Base-by-base conservation (phyloP, 176 grass and related monocot species). In the Canna indica region DNA sequence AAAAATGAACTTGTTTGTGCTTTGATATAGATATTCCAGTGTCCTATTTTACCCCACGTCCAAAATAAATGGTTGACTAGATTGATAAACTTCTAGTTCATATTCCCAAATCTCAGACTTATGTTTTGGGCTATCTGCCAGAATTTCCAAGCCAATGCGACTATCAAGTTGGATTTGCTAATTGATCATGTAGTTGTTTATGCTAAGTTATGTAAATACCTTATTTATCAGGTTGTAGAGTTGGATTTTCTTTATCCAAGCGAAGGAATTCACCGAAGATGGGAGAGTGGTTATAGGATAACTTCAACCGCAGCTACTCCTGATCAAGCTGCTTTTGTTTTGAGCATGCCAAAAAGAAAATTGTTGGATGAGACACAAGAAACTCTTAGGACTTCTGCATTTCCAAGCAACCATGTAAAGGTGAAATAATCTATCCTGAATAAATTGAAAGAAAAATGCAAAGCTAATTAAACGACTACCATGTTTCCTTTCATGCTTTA, bases 351-450 rank as follows among this genome's bases (percentile, higher is more conserved):
- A 33, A 96, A 85, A 80, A 91, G 83, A 84, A 96, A 96, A 67
- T 73, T 91, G 68, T 74, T 78, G 70, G 92, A 96, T 12, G 92
- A 91, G 81, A 96, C 92, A 69, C 92, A 96, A 68, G 92, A 96
- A 85, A 96, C 92, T 67, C 88, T 91, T 69, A 78, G 92, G 72
- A 96, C 92, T 39, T 96, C 88, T 68, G 83, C 88, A 59, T 96
- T 96, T 78, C 92, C 92, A 71, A 96, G 92, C 79, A 96, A 91
- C 78, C 92, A 96, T 77, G 92, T 96, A 36, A 96, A 96, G 92
- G 92, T 96, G 87, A 73, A 47, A 54, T 32, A 32, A 47, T 83
- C 0, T 53, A 25, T 47, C 12, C 47, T 60, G 27, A 38, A 38
- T 38, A 38, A 38, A 38, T 38, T 38, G 36, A 2, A 38, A 38